Conservation (phyloP, 768 basidiomycete species). For the Tylopilus sp. region DNA sequence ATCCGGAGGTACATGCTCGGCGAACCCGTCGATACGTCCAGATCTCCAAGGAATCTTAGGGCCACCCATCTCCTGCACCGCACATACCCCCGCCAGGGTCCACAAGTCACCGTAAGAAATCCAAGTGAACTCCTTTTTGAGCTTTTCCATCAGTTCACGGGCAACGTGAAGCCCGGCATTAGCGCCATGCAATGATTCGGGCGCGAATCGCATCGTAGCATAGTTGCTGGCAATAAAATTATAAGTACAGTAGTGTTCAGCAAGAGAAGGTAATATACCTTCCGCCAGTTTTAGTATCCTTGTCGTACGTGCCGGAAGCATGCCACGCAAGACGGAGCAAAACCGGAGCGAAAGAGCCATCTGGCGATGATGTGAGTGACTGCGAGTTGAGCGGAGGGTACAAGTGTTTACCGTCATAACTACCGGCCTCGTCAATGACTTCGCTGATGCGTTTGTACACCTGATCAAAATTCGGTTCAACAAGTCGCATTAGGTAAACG, state of each 20-base stretch:
- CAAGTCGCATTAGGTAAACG: not conserved
- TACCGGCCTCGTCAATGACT: conserved; percentile 60
- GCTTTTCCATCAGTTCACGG: conserved; percentile 75
- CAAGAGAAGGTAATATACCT: conserved; percentile 45
- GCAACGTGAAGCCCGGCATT: conserved; percentile 83
- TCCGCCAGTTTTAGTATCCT: conserved; percentile 70
- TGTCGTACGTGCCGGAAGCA: conserved; percentile 89
- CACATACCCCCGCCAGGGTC: conserved; percentile 93
- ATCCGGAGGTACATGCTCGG: conserved; percentile 72
- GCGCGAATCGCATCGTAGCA: conserved; percentile 96
- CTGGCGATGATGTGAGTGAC: conserved; percentile 35
- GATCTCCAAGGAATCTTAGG: conserved; percentile 93
- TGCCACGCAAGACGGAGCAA: conserved; percentile 93
- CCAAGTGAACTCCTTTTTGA: conserved; percentile 89
- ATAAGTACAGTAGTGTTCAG: not conserved
- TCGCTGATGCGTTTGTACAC: conserved; percentile 91
- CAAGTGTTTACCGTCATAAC: conserved; percentile 72
- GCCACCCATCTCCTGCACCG: conserved; percentile 90
- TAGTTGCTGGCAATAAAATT: conserved; percentile 65
- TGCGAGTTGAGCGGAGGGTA: not conserved
- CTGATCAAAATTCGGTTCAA: conserved; percentile 32
- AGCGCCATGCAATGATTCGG: conserved; percentile 80
- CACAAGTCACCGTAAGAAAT: conserved; percentile 96
- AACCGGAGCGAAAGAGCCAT: conserved; percentile 87
- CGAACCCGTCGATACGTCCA: conserved; percentile 86